Evolutionary conservation across 371 early-diverging fungal genomes (phyloP), one percentile per base, ranked within the genome.

Genomic region (Mucor saturninus): DNA sequence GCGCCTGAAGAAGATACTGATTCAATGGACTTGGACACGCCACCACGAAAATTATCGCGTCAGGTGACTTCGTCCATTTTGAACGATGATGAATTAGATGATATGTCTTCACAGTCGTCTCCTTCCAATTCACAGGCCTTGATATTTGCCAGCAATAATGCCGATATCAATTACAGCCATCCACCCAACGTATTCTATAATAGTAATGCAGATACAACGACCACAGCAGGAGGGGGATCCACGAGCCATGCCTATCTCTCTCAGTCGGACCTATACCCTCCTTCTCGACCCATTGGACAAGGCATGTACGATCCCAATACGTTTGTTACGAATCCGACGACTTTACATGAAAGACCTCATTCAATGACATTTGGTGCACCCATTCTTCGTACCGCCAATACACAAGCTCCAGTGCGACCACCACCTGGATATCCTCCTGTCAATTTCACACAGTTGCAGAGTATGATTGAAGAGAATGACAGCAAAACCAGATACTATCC

Each of bases 51-150:
- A 30, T 28, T 67, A 37, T 64, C 67, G 9, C 56, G 59, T 6
- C 67, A 66, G 46, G 43, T 68, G 5, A n/a, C 49, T 39, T 38
- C 66, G n/a, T 31, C 46, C 4, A 32, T 56, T n/a, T 40, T 54
- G 21, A 21, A 21, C 28, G 64, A 72, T 40, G 72, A 64, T 74
- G 61, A 74, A 69, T 21, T 74, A 60, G 72, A 71, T 68, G 54
- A 59, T 38, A 54, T 61, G 45, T 70, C 63, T 40, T 52, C 55
- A 11, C 66, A 63, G n/a, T 65, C 66, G 29, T 64, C 61, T 26
- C 77, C 58, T 48, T 62, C 32, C 49, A 67, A 31, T 55, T 69
- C 37, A 8, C 77, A 48, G 53, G 62, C 51, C 4, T 63, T 60
- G 14, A 8, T 66, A 1, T 66, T 56, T 60, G 21, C 13, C 28